Percentiles rank a stretch among this genome's conserved stretches.
These are phyloP conservation scores for Avena atlantica DNA, from an alignment of 176 grass and related monocot genomes.

Conservation along the genomic window DNA sequence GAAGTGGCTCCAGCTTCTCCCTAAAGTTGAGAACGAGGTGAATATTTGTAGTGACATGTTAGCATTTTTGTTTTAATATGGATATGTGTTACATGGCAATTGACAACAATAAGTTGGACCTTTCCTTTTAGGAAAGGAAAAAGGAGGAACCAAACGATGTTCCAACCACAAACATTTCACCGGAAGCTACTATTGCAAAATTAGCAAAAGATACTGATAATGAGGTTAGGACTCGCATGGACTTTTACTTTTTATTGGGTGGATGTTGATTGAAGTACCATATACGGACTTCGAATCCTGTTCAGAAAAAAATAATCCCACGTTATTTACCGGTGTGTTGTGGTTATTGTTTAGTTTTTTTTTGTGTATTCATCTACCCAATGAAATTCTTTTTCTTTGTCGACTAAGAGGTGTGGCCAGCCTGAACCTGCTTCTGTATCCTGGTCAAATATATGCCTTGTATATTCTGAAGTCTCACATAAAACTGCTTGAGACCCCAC, in stretches of 20 bases:
- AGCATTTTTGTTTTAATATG: not conserved
- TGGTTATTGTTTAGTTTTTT: slow-evolving; percentile 13
- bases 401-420: not conserved
- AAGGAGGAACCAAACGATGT: slow-evolving; percentile 62
- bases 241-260: slow-evolving; percentile 5
- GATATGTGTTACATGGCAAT: slow-evolving; percentile 6
- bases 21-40: slow-evolving; percentile 91
- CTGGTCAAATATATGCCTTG: slow-evolving; percentile 18
- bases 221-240: slow-evolving; percentile 53
- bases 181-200: slow-evolving; percentile 65
- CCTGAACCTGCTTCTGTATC: slow-evolving; percentile 1
- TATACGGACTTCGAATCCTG: not conserved
- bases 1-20: slow-evolving; percentile 82
- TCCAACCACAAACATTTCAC: slow-evolving; percentile 48
- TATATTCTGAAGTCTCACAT: slow-evolving; percentile 10
- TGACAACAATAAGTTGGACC: slow-evolving; percentile 23
- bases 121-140: slow-evolving; percentile 71
- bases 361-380: slow-evolving; percentile 11
- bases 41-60: slow-evolving; percentile 24
- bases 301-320: not conserved
- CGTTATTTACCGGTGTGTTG: not conserved
- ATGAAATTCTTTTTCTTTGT: slow-evolving; percentile 2
- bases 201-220: slow-evolving; percentile 80
- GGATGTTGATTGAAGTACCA: not conserved
- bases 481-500: slow-evolving; percentile 6